Evolutionary conservation across 257 asterid species (phyloP), one percentile per base, ranked within the genome.

Genomic region (Hygrophila difformis): DNA sequence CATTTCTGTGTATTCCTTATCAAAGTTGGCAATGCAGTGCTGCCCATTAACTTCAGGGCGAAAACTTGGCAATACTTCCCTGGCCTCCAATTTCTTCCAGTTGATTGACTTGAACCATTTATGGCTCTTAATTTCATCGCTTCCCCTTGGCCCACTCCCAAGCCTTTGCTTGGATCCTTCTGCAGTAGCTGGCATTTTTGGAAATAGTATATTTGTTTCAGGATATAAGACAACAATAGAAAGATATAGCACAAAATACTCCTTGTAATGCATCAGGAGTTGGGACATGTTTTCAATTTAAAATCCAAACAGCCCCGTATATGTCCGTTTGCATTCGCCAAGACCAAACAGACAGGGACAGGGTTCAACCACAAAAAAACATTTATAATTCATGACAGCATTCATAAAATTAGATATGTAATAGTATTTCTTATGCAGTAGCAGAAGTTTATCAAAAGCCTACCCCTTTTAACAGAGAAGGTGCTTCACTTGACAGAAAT

Each of bases 11-110:
- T 18, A 49, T 6, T 17, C 24, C 24, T 75, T 77, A 2, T 81
- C 89, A 58, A 84, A 81, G 74, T 84, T 81, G 41, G 93, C 89
- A 2, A 74, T 43, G 47, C 95, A 84, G 11, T 65, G 89, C 49
- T 64, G 65, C 56, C 93, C 93, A 0, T 66, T 69, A 8, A 84
- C 78, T 47, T 68, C 74, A 12, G 95, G 95, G 44, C 72, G 72
- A 62, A 84, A 84, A 57, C 67, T 64, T n/a, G 93, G 95, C 34
- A 59, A 63, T 48, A 84, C 64, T 69, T 62, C 75, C 1, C 93
- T 73, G 34, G 77, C 78, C 37, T 75, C 84, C 53, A 84, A 52
- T 57, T 69, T 84, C 68, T 69, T 77, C 93, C 95, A 84, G 65
- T 75, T 75, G 51, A 84, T 78, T 33, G 82, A 46, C 54, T 49